Percentiles rank a stretch among this genome's conserved stretches.
Conservation (phyloP, 805 yeast species). For the Ogataea paraovalis region DNA sequence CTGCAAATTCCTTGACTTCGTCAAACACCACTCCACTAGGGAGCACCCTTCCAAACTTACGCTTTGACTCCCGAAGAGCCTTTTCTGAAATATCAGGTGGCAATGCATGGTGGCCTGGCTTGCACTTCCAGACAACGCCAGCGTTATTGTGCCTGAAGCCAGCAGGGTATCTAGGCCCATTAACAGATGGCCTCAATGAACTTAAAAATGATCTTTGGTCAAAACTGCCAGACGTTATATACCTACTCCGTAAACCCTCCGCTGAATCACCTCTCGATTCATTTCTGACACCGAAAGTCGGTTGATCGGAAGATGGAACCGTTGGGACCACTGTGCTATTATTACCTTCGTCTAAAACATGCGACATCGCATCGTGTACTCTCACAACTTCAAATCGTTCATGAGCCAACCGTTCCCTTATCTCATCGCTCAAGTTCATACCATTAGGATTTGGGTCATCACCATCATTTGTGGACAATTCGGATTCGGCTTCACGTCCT, state of each 20-base stretch:
- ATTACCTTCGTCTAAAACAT: background rate
- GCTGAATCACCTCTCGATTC: background rate
- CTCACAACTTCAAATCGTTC: background rate
- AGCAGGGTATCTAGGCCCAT: background rate
- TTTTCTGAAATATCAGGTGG: background rate
- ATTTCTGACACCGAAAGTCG: no score
- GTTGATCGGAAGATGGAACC: no score
- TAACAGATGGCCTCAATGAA: background rate
- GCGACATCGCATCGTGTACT: background rate
- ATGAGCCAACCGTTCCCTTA: background rate
- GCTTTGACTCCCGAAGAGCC: conserved; percentile 9
- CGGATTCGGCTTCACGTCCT: background rate
- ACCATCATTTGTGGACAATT: background rate
- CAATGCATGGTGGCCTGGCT: background rate
- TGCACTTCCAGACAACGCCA: background rate
- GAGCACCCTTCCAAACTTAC: conserved; percentile 20
- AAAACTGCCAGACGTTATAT: background rate
- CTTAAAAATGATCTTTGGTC: background rate
- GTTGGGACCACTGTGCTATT: no score
- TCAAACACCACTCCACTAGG: conserved; percentile 20
- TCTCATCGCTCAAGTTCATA: background rate
- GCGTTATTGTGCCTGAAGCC: background rate
- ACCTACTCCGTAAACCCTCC: background rate
- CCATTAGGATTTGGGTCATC: background rate
- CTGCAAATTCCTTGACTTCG: background rate